Base-by-base conservation (phyloP, 1,284 basidiomycete species). In the Sanghuangporus sanghuang region DNA sequence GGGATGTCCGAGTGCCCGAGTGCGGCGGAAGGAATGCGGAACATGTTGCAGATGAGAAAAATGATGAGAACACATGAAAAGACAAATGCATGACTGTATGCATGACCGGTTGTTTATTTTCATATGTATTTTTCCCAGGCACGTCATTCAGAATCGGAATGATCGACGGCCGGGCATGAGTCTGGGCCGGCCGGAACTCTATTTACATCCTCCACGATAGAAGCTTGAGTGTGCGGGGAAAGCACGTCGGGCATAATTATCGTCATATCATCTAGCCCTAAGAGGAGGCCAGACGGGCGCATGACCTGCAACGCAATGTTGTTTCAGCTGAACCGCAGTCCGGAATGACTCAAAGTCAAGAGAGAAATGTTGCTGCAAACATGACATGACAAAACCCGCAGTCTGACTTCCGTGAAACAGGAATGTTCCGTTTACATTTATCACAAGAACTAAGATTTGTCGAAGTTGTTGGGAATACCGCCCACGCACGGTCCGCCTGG, bases 121-220 rank as follows among this genome's bases (percentile, higher is more conserved):
- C 53, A 54, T 54, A 54, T 54, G 35, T 54, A 18, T 23, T 27
- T 50, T 54, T 54, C 53, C 53, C 53, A 54, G 49, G 49, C 49
- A 52, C 36, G 53, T 54, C 27, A 38, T 35, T 11, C 21, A 52
- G 32, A 44, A 7, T 42, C 38, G 38, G 55, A 46, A 42, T 57
- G 55, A 46, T 57, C 42, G 55, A 42, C 42, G 27, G 18, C 27
- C 23, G n/a, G 18, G 36, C 8, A 8, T n/a, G 27, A n/a, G 53
- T 38, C 53, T 54, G 8, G 53, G 53, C 11, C 53, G 32, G 21
- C 18, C 32, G 53, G 21, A 52, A 52, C 49, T 38, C 53, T 38
- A 38, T 36, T 38, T 11, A 11, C n/a, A 14, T 11, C 27, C 27
- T 32, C 27, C 2, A 32, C 27, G 27, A 32, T 32, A 32, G 27